Percentiles rank a stretch among this genome's conserved stretches.
Evolutionary conservation across 2,329 filamentous ascomycete genomes (phyloP).

Genomic region (Ophiocordyceps australis): DNA sequence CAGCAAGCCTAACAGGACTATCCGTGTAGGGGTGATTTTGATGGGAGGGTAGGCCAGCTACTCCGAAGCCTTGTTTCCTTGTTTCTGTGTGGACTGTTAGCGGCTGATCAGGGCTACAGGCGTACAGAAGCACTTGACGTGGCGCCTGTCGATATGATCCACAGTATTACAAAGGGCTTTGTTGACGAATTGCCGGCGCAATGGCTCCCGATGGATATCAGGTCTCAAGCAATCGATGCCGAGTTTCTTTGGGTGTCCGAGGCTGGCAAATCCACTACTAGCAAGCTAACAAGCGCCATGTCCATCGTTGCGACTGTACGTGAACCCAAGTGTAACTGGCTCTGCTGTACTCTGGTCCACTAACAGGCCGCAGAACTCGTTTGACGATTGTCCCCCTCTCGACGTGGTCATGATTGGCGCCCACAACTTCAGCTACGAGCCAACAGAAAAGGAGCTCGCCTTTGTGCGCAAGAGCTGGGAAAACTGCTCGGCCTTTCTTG

Average conservation of each 20-base stretch:
- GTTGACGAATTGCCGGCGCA: constrained; percentile 4
- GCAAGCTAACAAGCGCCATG: constrained; percentile 9
- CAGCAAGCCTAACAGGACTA: too few species aligned
- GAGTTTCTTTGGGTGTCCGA: constrained; percentile 17
- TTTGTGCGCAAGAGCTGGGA: constrained; percentile 17
- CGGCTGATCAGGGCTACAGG: constrained; percentile 4
- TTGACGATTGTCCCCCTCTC: constrained; percentile 17
- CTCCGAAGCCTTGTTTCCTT: too few species aligned
- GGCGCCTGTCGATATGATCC: constrained; percentile 13
- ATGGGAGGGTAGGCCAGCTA: constrained; percentile 8
- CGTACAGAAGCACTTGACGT: constrained; percentile 15
- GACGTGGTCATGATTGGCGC: constrained; percentile 23
- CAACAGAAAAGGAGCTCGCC: constrained; percentile 13
- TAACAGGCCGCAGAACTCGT: constrained; percentile 13
- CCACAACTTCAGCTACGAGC: constrained; percentile 9
- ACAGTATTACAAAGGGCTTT: constrained; percentile 5
- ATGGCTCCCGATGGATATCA: constrained; percentile 3
- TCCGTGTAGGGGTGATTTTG: constrained; percentile 12
- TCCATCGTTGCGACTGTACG: constrained; percentile 12
- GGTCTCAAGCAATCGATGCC: constrained; percentile 9
- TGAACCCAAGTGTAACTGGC: background rate
- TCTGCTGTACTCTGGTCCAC: background rate
- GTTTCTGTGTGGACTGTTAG: background rate
- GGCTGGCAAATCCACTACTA: constrained; percentile 3
- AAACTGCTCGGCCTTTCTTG: constrained; percentile 17